phyloP scores from a whole-genome alignment of 1,139 yeast genomes.

The Groenewaldozyma auringiensis region DNA sequence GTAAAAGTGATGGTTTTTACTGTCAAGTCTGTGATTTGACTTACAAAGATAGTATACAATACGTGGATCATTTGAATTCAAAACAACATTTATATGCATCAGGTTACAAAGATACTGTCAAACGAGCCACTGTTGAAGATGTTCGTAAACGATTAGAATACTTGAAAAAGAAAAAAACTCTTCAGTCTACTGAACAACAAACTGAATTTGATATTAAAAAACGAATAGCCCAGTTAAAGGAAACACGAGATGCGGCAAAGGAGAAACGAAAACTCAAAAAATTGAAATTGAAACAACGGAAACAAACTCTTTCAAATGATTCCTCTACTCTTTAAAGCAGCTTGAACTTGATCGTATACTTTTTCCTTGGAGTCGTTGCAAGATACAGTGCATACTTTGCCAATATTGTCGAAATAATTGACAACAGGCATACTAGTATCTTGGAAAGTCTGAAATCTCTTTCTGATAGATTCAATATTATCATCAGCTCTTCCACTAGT shows the following conservation, averaged over 20 bases:
- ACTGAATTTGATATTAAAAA: constrained; percentile 38
- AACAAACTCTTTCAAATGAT: neutral
- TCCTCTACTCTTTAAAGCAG: constrained; percentile 43
- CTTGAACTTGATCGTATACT: constrained; percentile 65
- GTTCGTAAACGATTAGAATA: constrained; percentile 30
- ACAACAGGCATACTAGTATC: constrained; percentile 96
- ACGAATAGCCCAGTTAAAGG: constrained; percentile 39
- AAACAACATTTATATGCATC: constrained; percentile 33
- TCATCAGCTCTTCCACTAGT: constrained; percentile 94
- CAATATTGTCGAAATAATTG: constrained; percentile 66
- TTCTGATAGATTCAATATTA: constrained; percentile 80
- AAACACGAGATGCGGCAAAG: constrained; percentile 32
- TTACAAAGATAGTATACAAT: constrained; percentile 71
- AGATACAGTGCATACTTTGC: constrained; percentile 66
- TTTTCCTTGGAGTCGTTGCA: constrained; percentile 76
- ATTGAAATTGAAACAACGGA: constrained; percentile 15
- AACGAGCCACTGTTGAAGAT: constrained; percentile 32
- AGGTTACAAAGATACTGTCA: constrained; percentile 27
- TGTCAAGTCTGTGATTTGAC: constrained; percentile 76
- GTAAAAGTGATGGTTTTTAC: constrained; percentile 70
- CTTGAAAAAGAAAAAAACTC: constrained; percentile 18
- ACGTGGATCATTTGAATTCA: constrained; percentile 76
- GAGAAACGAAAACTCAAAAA: constrained; percentile 24
- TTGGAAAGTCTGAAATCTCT: constrained; percentile 76
- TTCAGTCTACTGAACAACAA: constrained; percentile 33